phyloP scores from a whole-genome alignment of 345 rosid genomes.

The Rhodamnia argentea region DNA sequence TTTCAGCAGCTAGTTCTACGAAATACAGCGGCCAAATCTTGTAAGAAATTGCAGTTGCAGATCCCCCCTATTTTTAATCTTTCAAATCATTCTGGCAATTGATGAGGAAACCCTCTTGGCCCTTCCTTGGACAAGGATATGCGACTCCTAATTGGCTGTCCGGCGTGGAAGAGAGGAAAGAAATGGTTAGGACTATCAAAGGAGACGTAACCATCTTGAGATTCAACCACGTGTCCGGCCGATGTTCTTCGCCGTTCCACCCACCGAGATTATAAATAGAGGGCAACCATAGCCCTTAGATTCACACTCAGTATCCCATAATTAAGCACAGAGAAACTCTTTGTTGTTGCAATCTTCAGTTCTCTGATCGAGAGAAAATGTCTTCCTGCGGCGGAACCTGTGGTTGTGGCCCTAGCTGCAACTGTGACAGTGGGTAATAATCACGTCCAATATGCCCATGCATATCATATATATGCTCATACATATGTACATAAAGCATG shows the following conservation, averaged over 20 bases:
- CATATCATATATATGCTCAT: background rate
- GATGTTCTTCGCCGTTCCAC: background rate
- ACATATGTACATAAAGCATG: background rate
- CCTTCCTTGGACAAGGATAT: background rate
- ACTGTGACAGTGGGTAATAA: slow-evolving; percentile 3
- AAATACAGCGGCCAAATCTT: background rate
- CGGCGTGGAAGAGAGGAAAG: background rate
- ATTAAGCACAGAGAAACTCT: background rate
- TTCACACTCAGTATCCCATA: background rate
- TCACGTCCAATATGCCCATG: background rate
- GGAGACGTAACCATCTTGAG: background rate
- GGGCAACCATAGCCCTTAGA: accelerated
- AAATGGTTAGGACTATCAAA: background rate
- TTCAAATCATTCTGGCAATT: background rate
- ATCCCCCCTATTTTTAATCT: background rate
- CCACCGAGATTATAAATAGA: slow-evolving; percentile 4
- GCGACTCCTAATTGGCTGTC: background rate
- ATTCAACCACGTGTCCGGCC: slow-evolving; percentile 26
- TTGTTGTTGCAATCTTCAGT: background rate
- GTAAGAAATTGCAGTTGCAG: background rate
- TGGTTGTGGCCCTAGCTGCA: slow-evolving; percentile 34
- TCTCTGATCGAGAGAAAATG: background rate
- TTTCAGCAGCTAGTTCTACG: too few relatives aligned
- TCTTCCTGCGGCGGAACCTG: slow-evolving; percentile 34
- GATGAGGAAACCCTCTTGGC: background rate